These are phyloP conservation scores for Vigna reflexopilosa DNA, from an alignment of 306 rosid genomes.

Conservation along the genomic window DNA sequence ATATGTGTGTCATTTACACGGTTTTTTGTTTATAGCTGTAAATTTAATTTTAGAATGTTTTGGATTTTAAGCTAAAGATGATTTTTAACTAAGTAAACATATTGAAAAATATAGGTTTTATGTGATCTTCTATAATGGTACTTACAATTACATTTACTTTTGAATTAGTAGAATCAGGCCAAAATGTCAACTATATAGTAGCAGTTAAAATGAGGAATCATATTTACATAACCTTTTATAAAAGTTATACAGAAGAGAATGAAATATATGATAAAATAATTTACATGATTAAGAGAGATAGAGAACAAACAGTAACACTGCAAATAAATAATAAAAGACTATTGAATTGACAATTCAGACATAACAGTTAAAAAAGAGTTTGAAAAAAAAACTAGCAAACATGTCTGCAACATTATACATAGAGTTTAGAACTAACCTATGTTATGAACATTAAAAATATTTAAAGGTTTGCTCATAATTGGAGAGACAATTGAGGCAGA, in stretches of 20 bases:
- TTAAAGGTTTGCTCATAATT: background rate
- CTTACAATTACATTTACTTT: background rate
- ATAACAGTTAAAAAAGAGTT: background rate
- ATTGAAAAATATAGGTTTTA: background rate
- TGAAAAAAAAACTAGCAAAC: background rate
- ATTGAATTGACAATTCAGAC: background rate
- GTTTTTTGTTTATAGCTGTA: background rate
- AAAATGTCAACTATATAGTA: background rate
- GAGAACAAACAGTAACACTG: background rate
- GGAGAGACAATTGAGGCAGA: too few species aligned
- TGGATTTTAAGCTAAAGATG: background rate
- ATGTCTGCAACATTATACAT: background rate
- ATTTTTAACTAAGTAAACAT: background rate
- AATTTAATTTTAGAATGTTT: background rate
- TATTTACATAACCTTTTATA: background rate
- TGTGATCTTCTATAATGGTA: background rate
- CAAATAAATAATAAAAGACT: background rate
- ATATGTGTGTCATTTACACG: background rate
- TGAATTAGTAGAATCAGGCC: background rate
- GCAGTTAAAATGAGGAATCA: background rate
- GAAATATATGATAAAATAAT: background rate
- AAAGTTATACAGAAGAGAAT: background rate
- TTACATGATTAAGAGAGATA: background rate
- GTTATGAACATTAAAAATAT: background rate
- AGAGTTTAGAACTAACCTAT: background rate